Percentiles rank a stretch among this genome's conserved stretches.
phyloP scores from a whole-genome alignment of 176 grass and related monocot species.

The Calamus simplicifolius region DNA sequence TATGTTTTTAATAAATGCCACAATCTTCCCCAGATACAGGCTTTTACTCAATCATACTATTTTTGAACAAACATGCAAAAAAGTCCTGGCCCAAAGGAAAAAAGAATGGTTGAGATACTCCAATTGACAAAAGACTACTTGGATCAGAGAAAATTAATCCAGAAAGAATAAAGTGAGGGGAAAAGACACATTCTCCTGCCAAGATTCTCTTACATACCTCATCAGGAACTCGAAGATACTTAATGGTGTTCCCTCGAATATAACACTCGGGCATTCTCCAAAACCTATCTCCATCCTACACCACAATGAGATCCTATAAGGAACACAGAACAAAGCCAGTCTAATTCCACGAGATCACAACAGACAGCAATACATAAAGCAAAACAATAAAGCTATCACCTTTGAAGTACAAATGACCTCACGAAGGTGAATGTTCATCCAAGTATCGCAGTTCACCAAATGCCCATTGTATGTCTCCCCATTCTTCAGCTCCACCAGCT shows the following conservation, averaged over 20 bases:
- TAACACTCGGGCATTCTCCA: constrained; percentile 99
- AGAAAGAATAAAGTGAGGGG: no score
- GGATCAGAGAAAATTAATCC: no score
- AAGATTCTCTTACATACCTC: constrained; percentile 45
- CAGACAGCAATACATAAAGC: neutral
- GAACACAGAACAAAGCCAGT: constrained; percentile 5
- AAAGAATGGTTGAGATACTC: no score
- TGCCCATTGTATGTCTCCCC: constrained; percentile 98
- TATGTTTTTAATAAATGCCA: no score
- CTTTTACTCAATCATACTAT: no score
- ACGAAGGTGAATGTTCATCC: constrained; percentile 99
- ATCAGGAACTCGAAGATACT: constrained; percentile 98
- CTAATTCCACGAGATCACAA: neutral
- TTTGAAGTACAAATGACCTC: constrained; percentile 99
- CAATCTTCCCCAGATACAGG: no score
- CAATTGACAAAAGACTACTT: no score
- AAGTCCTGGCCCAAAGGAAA: no score
- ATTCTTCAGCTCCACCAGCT: constrained; percentile 99
- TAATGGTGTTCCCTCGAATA: constrained; percentile 95
- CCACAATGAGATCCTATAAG: constrained; percentile 19
- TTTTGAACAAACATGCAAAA: no score
- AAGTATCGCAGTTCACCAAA: constrained; percentile 97
- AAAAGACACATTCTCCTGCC: neutral
- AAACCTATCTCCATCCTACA: constrained; percentile 96
- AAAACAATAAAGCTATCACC: constrained; percentile 26